Evolutionary conservation across 1,284 basidiomycete species (phyloP), one percentile per base, ranked within the genome.

Genomic region (Sutorius eximius): DNA sequence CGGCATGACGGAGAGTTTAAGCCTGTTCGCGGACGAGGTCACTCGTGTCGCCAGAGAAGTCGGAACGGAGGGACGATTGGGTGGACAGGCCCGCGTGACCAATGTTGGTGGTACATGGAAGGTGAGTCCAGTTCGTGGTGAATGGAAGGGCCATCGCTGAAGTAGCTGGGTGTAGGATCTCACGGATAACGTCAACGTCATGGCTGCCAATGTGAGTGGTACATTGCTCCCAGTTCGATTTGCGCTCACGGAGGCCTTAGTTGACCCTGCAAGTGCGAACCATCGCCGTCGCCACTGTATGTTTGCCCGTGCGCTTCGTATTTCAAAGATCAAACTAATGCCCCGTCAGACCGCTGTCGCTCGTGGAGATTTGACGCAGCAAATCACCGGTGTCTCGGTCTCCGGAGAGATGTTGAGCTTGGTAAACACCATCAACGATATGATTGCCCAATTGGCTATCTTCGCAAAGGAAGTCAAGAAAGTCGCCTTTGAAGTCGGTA

Each of bases 61-160:
- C 70, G 94, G 95, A 29, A 96, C 94, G 10, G 93, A 96, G 68
- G 94, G 94, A 54, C 77, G 84, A 56, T 79, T 95, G 65, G 93
- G 92, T 50, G 93, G 93, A 24, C 93, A 94, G 67, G 93, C 92
- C 7, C 80, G 83, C 49, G 92, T 95, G 38, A 85, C 90, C 64
- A 93, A 96, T 68, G 94, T 99, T 51, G 91, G 93, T 59, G 97
- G 97, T 49, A 97, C 93, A 1, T 98, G 97, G 96, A 95, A 96
- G 84, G 76, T 85, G 70, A 71, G 62, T 71, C 81, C 65, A 70
- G 60, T 69, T 61, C 70, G 46, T 20, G 20, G 10, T 24, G 18
- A 18, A 18, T 27, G 7, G 5, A 53, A 38, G 18, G 27, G 40
- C 24, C 24, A 27, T 27, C 24, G 38, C 24, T 33, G 30, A 18